phyloP scores from a whole-genome alignment of 2,329 filamentous ascomycete genomes.

The Xylariales sp. region DNA sequence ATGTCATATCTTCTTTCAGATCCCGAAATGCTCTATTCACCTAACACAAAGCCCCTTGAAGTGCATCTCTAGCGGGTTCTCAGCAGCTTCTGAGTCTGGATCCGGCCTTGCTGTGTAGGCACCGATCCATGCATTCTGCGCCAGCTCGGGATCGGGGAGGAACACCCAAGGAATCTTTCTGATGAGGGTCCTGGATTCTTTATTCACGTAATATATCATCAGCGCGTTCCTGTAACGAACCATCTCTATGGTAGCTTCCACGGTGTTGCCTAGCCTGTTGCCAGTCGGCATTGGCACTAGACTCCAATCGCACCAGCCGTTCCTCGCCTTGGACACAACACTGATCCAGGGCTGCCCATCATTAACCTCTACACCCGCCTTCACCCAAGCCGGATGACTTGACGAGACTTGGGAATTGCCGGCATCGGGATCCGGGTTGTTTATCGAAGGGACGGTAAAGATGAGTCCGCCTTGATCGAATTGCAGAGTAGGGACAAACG shows the following conservation, averaged over 20 bases:
- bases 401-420: not conserved
- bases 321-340: not conserved
- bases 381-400: not conserved
- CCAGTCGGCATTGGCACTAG: not conserved
- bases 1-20: too few relatives aligned
- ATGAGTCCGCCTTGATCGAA: not conserved
- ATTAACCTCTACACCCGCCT: not conserved
- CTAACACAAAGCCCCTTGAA: not conserved
- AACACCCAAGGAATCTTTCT: not conserved
- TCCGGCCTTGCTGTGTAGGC: not conserved
- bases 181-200: not conserved
- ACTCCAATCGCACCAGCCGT: not conserved
- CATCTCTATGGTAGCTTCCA: not conserved
- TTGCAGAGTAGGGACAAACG: not conserved
- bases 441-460: not conserved
- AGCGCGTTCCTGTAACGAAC: not conserved
- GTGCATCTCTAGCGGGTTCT: not conserved
- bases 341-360: not conserved
- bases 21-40: too few relatives aligned
- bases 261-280: not conserved
- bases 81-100: not conserved
- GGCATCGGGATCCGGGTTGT: not conserved
- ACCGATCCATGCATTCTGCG: not conserved
- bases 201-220: not conserved
- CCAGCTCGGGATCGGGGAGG: not conserved